Base-by-base conservation (phyloP, 345 rosid genomes). In the Noccaea bulbosa region DNA sequence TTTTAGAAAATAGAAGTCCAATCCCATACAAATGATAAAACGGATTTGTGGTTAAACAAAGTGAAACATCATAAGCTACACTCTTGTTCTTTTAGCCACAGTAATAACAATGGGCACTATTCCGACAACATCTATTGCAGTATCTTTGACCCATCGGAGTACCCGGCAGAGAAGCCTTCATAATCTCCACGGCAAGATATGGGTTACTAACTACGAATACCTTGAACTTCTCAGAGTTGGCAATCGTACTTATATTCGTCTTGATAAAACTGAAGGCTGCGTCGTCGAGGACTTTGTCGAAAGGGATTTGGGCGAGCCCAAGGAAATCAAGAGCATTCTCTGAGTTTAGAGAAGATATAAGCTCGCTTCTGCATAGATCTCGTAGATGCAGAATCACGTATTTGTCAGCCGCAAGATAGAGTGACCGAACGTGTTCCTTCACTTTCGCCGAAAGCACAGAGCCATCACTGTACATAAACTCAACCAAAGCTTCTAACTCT, bases 331-430 rank as follows among this genome's bases (percentile, higher is more conserved):
- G 9, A 41, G 14, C 69, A 51, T 61, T 71, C 45, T 8, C 34
- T 0, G 7, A 0, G 0, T 41, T 61, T 6, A 71, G n/a, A 50
- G 52, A 2, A 32, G 44, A 5, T 5, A 32, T 6, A 14, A 71
- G 40, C 40, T 61, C 37, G 1, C 17, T 2, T 41, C 75, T 71
- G 12, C 75, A 71, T 24, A 70, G 2, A 2, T 61, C 61, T 1
- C 35, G 15, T 12, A 70, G n/a, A 40, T 50, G 37, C 2, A 35
- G 45, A 8, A 70, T 61, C 40, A 49, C 75, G 17, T 70, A 70
- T 61, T 70, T 50, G 27, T 50, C 43, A 0, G 61, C 67, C 11
- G 68, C 52, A 1, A 61, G 4, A 16, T 22, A 67, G 8, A 67
- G 72, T 27, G 70, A 27, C 2, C 1, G 39, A 52, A n/a, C 70